Conservation (phyloP, 2,329 filamentous ascomycete genomes). For the Neofusicoccum laricinum region DNA sequence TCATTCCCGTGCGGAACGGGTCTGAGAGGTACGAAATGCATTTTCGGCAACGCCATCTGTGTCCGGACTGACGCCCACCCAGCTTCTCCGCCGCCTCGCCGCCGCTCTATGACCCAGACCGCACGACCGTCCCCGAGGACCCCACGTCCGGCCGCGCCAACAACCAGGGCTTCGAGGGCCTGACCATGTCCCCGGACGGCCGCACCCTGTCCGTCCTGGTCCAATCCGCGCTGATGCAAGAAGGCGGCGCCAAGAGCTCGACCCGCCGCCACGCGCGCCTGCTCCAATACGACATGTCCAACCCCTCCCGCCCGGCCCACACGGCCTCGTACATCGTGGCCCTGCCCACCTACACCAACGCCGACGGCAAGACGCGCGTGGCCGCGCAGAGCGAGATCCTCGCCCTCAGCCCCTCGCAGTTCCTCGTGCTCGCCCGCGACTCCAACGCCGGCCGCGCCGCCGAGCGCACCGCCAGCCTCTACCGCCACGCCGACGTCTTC, state of each 20-base stretch:
- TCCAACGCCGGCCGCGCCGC: constrained; percentile 58
- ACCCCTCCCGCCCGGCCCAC: constrained; percentile 40
- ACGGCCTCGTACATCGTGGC: constrained; percentile 64
- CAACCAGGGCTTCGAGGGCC: constrained; percentile 73
- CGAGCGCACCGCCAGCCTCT: constrained; percentile 52
- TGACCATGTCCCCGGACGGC: constrained; percentile 62
- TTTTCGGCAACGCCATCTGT: background rate
- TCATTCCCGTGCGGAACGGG: constrained; percentile 63
- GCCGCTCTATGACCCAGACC: constrained; percentile 55
- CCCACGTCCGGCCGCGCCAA: constrained; percentile 64
- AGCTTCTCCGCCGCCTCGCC: constrained; percentile 64
- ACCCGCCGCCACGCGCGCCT: constrained; percentile 59
- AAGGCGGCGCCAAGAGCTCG: constrained; percentile 54
- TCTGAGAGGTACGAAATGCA: constrained; percentile 35
- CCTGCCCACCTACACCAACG: constrained; percentile 57
- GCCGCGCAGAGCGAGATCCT: constrained; percentile 69
- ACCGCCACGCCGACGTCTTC: constrained; percentile 68
- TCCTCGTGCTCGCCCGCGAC: constrained; percentile 66
- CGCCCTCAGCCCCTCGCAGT: constrained; percentile 60
- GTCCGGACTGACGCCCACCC: background rate
- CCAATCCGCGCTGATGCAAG: constrained; percentile 57
- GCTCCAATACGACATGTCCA: constrained; percentile 61
- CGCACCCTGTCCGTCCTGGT: constrained; percentile 63
- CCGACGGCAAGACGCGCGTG: constrained; percentile 49
- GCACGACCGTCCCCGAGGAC: constrained; percentile 52